Percentiles rank a stretch among this genome's conserved stretches.
Conservation (phyloP, 192 early-diverging fungal genomes). For the Haplosporangium gracile region DNA sequence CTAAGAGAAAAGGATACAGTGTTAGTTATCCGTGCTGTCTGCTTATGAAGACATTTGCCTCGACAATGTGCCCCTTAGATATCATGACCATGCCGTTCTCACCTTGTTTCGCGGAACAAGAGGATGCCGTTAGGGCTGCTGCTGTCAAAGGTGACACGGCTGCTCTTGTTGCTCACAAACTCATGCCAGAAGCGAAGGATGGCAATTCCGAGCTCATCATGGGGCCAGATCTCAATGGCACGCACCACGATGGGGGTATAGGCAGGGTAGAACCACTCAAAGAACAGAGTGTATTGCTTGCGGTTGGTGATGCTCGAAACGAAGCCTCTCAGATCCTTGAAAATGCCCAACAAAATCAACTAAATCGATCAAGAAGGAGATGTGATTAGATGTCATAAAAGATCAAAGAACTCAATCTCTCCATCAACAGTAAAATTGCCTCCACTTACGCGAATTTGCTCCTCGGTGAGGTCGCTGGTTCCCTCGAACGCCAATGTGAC, state of each 20-base stretch:
- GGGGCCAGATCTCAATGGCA: slow-evolving; percentile 75
- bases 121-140: slow-evolving; percentile 90
- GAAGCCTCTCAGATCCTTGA: slow-evolving; percentile 86
- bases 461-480: slow-evolving; percentile 65
- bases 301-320: slow-evolving; percentile 72
- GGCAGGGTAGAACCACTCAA: slow-evolving; percentile 88
- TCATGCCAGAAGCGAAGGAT: slow-evolving; percentile 85
- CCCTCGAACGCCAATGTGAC: slow-evolving; percentile 68
- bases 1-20: not conserved
- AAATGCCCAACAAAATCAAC: slow-evolving; percentile 69
- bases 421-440: not conserved
- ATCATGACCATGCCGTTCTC: slow-evolving; percentile 55
- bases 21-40: not conserved
- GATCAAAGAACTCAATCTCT: not conserved
- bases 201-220: slow-evolving; percentile 74
- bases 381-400: not conserved
- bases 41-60: not conserved
- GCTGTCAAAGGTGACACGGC: slow-evolving; percentile 87
- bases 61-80: not conserved
- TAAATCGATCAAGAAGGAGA: slow-evolving; percentile 11
- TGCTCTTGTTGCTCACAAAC: slow-evolving; percentile 85
- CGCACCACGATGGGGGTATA: slow-evolving; percentile 74
- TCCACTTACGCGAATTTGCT: slow-evolving; percentile 52
- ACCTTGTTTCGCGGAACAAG: slow-evolving; percentile 89
- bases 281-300: slow-evolving; percentile 76